Evolutionary conservation across 805 yeast species (phyloP), one percentile per base, ranked within the genome.

Genomic region (Starmera dryadoides): DNA sequence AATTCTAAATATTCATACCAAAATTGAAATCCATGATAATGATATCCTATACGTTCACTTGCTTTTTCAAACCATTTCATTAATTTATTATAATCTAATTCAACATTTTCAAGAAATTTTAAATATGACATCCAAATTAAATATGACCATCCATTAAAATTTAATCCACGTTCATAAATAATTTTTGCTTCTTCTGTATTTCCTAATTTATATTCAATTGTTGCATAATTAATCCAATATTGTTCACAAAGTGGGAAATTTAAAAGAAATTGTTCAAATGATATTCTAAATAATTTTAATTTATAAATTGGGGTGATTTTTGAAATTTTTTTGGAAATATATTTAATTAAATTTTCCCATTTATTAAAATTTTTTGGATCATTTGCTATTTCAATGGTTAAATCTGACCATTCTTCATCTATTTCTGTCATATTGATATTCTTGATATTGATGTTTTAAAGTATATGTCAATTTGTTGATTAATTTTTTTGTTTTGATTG

Each of bases 201-300:
- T 1, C 77, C 78, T 23, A 74, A 50, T 25, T 55, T 58, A 45
- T 66, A 71, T 45, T 69, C 71, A 65, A 69, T 60, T 4, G 56
- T 49, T 0, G 82, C 81, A 51, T 60, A 76, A 30, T 69, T 62
- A n/a, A 74, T 57, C 85, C 85, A 79, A 48, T 75, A 75, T 34
- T 71, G 73, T 44, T 70, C 75, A 23, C 71, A 55, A 5, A 60
- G 52, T 0, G 86, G 85, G 47, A 58, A 78, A 35, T 65, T 63
- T 1, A 54, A 53, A 14, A 79, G 58, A 12, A 77, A 51, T 30
- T 68, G 63, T 33, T 62, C 62, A 45, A 68, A 75, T 2, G 73
- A 52, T 4, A 57, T 42, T 33, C 70, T 49, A 28, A 77, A 50
- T 9, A 64, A 41, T 17, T 59, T 52, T 7, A 66, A 44, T 33